Conservation (phyloP, 768 basidiomycete genomes). For the Amyloporia xantha region DNA sequence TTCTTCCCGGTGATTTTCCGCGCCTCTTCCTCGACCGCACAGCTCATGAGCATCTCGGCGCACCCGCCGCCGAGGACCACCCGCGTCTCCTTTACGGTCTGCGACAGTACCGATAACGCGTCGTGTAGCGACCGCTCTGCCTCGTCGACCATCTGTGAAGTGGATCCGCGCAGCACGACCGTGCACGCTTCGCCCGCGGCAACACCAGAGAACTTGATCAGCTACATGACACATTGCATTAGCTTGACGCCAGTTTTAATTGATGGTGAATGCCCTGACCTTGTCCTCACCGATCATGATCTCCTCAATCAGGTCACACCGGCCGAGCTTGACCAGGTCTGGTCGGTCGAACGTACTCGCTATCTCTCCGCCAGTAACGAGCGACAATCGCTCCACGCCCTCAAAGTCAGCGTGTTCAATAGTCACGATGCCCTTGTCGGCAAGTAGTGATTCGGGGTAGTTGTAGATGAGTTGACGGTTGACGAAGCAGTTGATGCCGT, state of each 20-base stretch:
- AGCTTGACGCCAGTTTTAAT: no score
- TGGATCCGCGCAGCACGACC: slow-evolving; percentile 94
- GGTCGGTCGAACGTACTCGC: slow-evolving; percentile 92
- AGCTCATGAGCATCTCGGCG: slow-evolving; percentile 97
- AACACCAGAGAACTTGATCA: slow-evolving; percentile 99
- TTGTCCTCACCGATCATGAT: slow-evolving; percentile 99
- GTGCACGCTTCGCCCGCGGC: slow-evolving; percentile 98
- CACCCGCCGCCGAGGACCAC: slow-evolving; percentile 95
- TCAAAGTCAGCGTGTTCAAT: slow-evolving; percentile 99
- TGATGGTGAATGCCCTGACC: slow-evolving; percentile 44
- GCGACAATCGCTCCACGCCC: slow-evolving; percentile 90
- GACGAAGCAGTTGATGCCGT: slow-evolving; percentile 96
- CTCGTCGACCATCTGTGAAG: slow-evolving; percentile 98
- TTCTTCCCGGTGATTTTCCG: slow-evolving; percentile 88
- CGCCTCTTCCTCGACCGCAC: slow-evolving; percentile 85
- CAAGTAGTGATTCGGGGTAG: slow-evolving; percentile 93
- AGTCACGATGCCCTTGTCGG: slow-evolving; percentile 90
- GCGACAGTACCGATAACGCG: slow-evolving; percentile 93
- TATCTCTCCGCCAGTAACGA: slow-evolving; percentile 98
- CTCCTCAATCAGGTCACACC: slow-evolving; percentile 94
- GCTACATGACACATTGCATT: slow-evolving; percentile 41
- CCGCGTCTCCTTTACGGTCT: slow-evolving; percentile 96
- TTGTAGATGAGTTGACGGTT: slow-evolving; percentile 99
- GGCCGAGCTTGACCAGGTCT: slow-evolving; percentile 86
- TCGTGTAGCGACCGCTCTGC: slow-evolving; percentile 97